Evolutionary conservation across 805 yeast species (phyloP), one percentile per base, ranked within the genome.

Genomic region (Scheffersomyces lignosus): DNA sequence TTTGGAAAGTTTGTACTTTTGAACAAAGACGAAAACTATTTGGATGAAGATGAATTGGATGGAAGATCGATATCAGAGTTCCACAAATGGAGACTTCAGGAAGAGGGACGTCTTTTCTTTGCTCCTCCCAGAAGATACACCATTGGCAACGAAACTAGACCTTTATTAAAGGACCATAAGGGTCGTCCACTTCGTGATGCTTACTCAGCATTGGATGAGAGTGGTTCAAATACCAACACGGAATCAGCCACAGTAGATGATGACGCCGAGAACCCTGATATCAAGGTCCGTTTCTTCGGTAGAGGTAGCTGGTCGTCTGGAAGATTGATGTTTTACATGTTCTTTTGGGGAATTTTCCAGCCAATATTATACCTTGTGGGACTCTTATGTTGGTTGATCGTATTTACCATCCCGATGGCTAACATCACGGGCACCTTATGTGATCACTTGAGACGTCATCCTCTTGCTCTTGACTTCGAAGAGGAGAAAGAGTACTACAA

Each of bases 371-470:
- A 69, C 12, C 3, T 75, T 0, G 67, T 88, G 5, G 74, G 84
- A 4, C 47, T 77, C 1, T 31, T 80, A 4, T 77, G 91, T 48
- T 93, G 96, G 96, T 60, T 91, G 25, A 59, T 77, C 24, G 96
- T 90, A 0, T 83, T 93, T 58, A 80, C 96, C 4, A 88, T 91
- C 32, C 99, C 99, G 27, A 88, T 93, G 95, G 81, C 95, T 13
- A 88, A 88, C 36, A 83, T 88, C 13, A 66, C 85, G 18, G 62
- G 71, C 48, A 80, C 82, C 15, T 59, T 93, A 23, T 72, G 83
- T 47, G 75, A 77, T 40, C 97, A 93, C 59, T 67, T 90, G 40
- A 80, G 96, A 52, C 77, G 90, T 40, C 96, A 90, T 58, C 99
- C 99, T 0, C 66, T 91, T 38, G 96, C 96, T 0, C 63, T 91